Evolutionary conservation across 768 basidiomycete genomes (phyloP).

Genomic region (Mycena epipterygia): DNA sequence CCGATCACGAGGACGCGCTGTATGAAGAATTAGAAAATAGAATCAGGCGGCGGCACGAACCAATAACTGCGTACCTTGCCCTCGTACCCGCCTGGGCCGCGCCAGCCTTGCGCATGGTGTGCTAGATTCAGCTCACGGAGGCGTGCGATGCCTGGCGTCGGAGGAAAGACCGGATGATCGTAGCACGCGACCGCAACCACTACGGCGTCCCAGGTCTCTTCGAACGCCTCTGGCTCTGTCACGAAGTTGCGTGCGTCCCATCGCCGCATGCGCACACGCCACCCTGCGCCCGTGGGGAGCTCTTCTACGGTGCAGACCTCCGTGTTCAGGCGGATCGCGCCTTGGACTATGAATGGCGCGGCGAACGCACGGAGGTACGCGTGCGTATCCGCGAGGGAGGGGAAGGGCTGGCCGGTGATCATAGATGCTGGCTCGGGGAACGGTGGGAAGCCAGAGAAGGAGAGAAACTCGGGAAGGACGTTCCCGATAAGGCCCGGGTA

Average conservation of each 20-base stretch:
- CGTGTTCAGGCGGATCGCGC: conserved; percentile 55
- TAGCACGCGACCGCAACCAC: conserved; percentile 62
- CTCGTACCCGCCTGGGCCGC: conserved; percentile 53
- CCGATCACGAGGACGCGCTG: conserved; percentile 45
- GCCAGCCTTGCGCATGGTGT: conserved; percentile 60
- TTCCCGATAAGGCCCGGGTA: conserved; percentile 65
- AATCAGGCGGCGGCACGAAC: background rate
- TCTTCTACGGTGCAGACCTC: conserved; percentile 59
- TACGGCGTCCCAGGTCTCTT: conserved; percentile 64
- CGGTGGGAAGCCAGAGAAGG: conserved; percentile 49
- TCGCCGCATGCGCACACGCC: conserved; percentile 56
- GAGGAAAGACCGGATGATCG: conserved; percentile 61
- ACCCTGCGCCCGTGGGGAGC: conserved; percentile 45
- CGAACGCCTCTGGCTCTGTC: conserved; percentile 38
- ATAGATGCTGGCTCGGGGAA: conserved; percentile 49
- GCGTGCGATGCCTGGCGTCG: conserved; percentile 53
- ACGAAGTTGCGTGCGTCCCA: too few species aligned
- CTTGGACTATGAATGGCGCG: conserved; percentile 44
- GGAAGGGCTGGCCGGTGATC: conserved; percentile 53
- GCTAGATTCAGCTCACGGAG: conserved; percentile 45
- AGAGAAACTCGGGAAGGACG: conserved; percentile 60
- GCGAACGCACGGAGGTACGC: conserved; percentile 54
- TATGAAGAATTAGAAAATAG: background rate
- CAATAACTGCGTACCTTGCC: conserved; percentile 41
- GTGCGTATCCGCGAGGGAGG: conserved; percentile 54